phyloP scores from a whole-genome alignment of 2,329 filamentous ascomycete genomes.

The Neonectria ditissima region DNA sequence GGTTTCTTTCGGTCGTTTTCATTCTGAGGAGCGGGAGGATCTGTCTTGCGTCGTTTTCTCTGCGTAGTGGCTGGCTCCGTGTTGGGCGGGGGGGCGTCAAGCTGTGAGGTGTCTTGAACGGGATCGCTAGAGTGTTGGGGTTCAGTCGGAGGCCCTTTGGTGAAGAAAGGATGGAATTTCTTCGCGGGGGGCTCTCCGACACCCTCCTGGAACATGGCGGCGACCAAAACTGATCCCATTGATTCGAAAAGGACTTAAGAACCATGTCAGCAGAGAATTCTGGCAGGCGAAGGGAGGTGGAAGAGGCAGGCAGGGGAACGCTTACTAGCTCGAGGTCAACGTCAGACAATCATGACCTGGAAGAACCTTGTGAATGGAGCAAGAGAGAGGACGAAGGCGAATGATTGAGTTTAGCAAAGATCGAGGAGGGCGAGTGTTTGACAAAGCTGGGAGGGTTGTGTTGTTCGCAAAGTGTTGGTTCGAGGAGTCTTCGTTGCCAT shows the following conservation, averaged over 20 bases:
- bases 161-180: slow-evolving; percentile 69
- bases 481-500: slow-evolving; percentile 20
- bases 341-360: slow-evolving; percentile 37
- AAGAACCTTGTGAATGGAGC: background rate
- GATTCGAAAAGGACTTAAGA: slow-evolving; percentile 35
- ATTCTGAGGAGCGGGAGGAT: slow-evolving; percentile 40
- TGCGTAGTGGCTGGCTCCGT: slow-evolving; percentile 48
- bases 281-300: background rate
- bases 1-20: slow-evolving; percentile 42
- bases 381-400: background rate
- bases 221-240: slow-evolving; percentile 58
- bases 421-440: background rate
- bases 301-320: background rate
- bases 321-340: slow-evolving; percentile 25
- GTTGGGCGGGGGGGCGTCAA: slow-evolving; percentile 11
- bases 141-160: slow-evolving; percentile 40
- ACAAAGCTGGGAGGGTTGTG: background rate
- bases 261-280: slow-evolving; percentile 12
- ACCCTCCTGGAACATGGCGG: slow-evolving; percentile 59
- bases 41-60: slow-evolving; percentile 59
- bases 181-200: slow-evolving; percentile 51
- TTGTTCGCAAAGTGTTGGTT: background rate
- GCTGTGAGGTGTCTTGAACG: slow-evolving; percentile 13
- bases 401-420: background rate
- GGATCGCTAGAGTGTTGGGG: slow-evolving; percentile 9